These are phyloP conservation scores for Fusarium acutatum DNA, from an alignment of 2,329 filamentous ascomycete species.

Conservation along the genomic window DNA sequence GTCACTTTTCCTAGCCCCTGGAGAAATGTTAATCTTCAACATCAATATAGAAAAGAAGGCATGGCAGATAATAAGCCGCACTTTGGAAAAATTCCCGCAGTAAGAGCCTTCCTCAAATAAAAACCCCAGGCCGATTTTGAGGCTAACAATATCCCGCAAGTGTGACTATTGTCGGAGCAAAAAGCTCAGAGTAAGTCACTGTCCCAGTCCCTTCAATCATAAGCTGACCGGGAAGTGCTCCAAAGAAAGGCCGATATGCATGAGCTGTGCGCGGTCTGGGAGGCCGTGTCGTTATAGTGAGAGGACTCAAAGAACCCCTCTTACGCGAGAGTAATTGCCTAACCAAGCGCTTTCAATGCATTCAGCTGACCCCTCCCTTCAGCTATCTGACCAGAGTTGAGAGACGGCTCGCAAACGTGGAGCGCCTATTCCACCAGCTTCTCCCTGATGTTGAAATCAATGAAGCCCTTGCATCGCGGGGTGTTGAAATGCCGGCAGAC, in stretches of 20 bases:
- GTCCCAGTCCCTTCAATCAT: rapidly evolving
- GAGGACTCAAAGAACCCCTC: background rate
- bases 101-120: background rate
- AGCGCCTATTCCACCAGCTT: background rate
- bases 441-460: background rate
- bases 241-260: background rate
- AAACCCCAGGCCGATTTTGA: no score
- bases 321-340: background rate
- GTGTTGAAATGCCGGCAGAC: rapidly evolving
- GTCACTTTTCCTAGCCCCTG: background rate
- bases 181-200: background rate
- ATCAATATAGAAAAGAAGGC: background rate
- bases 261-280: background rate
- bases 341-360: rapidly evolving
- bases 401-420: background rate
- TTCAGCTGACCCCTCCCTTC: background rate
- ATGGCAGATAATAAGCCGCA: background rate
- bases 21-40: background rate
- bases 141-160: background rate
- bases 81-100: background rate
- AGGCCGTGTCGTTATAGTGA: background rate
- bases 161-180: background rate
- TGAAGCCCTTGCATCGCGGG: background rate
- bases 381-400: background rate
- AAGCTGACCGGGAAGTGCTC: background rate